A percentile compares a stretch with the other conserved stretches of the same genome.
These are phyloP conservation scores for Akanthomyces muscarius DNA, from an alignment of 2,329 filamentous ascomycete species.

Conservation along the genomic window DNA sequence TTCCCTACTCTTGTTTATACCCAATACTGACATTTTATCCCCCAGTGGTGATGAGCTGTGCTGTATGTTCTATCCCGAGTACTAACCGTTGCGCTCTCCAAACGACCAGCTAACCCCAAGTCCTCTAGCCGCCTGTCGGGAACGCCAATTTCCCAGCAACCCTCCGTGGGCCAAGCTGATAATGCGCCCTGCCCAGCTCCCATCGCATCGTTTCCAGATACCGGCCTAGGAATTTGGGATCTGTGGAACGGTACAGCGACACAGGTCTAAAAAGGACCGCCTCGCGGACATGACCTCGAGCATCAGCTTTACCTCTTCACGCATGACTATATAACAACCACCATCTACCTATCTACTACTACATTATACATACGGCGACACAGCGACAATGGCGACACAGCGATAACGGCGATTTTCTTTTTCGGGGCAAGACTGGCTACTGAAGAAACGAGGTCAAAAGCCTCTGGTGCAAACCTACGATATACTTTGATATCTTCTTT, in stretches of 20 bases:
- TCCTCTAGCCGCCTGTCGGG: conserved; percentile 35
- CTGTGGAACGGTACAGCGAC: conserved; percentile 3
- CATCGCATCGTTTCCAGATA: conserved; percentile 23
- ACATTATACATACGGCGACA: conserved; percentile 10
- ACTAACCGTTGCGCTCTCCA: not conserved
- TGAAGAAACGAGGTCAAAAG: not conserved
- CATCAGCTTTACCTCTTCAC: conserved; percentile 13
- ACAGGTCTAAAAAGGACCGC: not conserved
- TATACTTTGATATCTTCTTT: conserved; percentile 4
- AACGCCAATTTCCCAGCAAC: conserved; percentile 37
- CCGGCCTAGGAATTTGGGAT: conserved; percentile 13
- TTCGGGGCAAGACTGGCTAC: not conserved
- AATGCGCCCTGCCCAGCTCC: conserved; percentile 28
- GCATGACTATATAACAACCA: conserved; percentile 6
- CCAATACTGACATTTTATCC: conserved; percentile 24
- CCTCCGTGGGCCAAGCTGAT: conserved; percentile 38
- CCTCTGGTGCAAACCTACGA: conserved; percentile 6
- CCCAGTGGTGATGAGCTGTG: conserved; percentile 42
- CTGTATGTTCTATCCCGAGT: conserved; percentile 31
- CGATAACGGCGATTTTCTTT: not conserved
- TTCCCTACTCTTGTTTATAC: not conserved
- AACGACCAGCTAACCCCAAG: conserved; percentile 21
- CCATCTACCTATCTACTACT: not conserved
- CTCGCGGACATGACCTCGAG: not conserved
- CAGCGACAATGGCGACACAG: not conserved